Evolutionary conservation across 306 rosid genomes (phyloP).

Genomic region (Leucaena leucocephala): DNA sequence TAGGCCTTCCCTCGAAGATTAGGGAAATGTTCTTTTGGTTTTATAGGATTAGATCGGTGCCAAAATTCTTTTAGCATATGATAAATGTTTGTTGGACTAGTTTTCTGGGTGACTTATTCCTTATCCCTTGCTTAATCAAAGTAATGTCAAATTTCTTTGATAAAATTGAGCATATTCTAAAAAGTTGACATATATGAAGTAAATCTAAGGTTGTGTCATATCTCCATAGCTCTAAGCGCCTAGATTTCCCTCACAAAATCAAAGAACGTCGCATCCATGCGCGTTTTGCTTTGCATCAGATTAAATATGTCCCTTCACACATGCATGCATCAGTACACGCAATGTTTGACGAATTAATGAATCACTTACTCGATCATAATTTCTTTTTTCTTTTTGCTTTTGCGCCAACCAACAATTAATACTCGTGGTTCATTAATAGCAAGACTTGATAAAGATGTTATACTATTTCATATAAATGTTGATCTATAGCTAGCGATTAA

Average conservation of each 20-base stretch:
- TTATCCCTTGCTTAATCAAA: background rate
- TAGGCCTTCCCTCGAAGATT: background rate
- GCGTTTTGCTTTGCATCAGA: too few species aligned
- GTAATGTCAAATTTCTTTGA: background rate
- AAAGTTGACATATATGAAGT: background rate
- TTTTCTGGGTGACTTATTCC: background rate
- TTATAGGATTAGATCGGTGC: background rate
- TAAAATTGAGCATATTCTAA: background rate
- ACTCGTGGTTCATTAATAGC: too few species aligned
- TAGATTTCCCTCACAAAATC: background rate
- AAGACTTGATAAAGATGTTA: too few species aligned
- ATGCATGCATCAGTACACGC: too few species aligned
- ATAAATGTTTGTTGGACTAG: background rate
- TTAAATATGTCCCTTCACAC: conserved; percentile 15
- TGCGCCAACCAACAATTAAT: too few species aligned
- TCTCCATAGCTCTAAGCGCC: background rate
- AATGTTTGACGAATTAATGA: too few species aligned
- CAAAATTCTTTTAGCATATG: background rate
- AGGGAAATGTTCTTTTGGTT: background rate
- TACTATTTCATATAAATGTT: too few species aligned
- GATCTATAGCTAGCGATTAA: too few species aligned
- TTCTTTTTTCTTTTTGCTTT: too few species aligned
- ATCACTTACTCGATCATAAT: too few species aligned
- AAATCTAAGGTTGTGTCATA: background rate
- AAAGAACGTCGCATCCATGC: background rate